Evolutionary conservation across 805 yeast genomes (phyloP), one percentile per base, ranked within the genome.

Genomic region (Scheffersomyces spartinae): DNA sequence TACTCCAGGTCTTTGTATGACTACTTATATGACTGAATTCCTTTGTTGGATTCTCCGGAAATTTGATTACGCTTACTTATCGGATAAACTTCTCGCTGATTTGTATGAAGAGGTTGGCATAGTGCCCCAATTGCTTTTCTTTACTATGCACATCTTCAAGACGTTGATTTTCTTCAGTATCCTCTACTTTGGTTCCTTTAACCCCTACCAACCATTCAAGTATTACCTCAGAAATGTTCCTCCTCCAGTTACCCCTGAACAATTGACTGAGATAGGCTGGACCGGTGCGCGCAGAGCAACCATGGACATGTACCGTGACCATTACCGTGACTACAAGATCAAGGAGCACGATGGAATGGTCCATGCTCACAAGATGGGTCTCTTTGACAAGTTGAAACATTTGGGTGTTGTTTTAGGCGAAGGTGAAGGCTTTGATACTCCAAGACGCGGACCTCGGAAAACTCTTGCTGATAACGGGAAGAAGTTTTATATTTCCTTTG

Each of bases 1-100:
- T 24, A 88, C 97, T 4, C 97, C 97, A 0, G 95, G 95, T 13
- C 66, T 74, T 30, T 79, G 86, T 36, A 54, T 84, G 29, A 78
- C 93, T 7, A 77, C 50, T 9, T 32, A 38, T 14, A 13, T 58
- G 2, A 40, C 64, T 14, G 34, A 23, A 10, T 21, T 42, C 10
- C 28, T 37, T 12, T n/a, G n/a, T n/a, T n/a, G n/a, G n/a, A n/a
- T n/a, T n/a, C n/a, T n/a, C n/a, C n/a, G n/a, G n/a, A n/a, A n/a
- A n/a, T 51, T 68, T 33, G 69, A 66, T 10, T 40, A 52, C 23
- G 44, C 49, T 4, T 50, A 47, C 4, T 36, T 71, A 18, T 77
- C 77, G 3, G 45, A 42, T 3, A 55, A 57, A 9, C 49, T 78
- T 23, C 37, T 64, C 24, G 56, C 55, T 15, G 88, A 78, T 43